phyloP scores from a whole-genome alignment of 805 yeast species.

The Sungouiella thailandica region DNA sequence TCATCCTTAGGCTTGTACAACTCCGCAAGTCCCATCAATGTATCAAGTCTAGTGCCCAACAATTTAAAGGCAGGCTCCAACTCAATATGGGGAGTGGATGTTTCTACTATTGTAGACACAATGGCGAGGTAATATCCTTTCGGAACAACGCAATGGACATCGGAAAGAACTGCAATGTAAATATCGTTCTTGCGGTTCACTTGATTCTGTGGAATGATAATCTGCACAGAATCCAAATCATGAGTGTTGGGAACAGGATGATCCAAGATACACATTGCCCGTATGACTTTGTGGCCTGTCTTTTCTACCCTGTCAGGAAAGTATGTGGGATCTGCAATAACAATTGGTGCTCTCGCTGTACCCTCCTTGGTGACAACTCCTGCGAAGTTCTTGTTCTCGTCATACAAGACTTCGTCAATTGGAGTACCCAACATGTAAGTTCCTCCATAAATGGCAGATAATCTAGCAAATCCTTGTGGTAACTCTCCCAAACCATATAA shows the following conservation, averaged over 20 bases:
- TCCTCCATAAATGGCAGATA: constrained; percentile 96
- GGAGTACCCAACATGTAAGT: constrained; percentile 98
- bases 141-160: constrained; percentile 85
- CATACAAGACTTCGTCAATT: constrained; percentile 79
- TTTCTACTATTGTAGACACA: constrained; percentile 90
- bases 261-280: constrained; percentile 84
- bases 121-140: constrained; percentile 89
- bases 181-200: constrained; percentile 90
- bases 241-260: constrained; percentile 83
- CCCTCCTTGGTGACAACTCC: constrained; percentile 94
- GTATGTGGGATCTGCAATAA: constrained; percentile 96
- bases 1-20: constrained; percentile 81
- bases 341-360: constrained; percentile 83
- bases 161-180: constrained; percentile 85
- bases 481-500: constrained; percentile 94
- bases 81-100: constrained; percentile 87
- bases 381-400: constrained; percentile 56
- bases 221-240: constrained; percentile 85
- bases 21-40: constrained; percentile 91
- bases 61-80: constrained; percentile 90
- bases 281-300: constrained; percentile 69
- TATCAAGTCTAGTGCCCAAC: constrained; percentile 74
- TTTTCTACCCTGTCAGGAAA: constrained; percentile 79
- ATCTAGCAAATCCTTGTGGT: constrained; percentile 98
- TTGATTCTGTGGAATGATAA: constrained; percentile 95